Conservation (phyloP, 2,329 filamentous ascomycete genomes). For the Bipolaris gigantea region DNA sequence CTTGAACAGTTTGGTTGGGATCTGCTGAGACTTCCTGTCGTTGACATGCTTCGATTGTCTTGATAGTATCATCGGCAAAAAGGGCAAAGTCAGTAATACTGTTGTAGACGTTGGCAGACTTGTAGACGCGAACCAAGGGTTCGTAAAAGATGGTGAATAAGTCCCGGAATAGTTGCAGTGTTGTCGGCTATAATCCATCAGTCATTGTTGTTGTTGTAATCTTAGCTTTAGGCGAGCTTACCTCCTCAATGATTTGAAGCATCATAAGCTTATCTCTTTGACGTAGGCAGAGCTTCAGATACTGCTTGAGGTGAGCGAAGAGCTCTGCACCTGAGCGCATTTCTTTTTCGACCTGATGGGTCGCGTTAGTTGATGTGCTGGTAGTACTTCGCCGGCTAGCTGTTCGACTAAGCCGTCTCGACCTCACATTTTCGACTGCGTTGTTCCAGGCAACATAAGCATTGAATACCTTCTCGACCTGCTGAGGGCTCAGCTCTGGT, state of each 20-base stretch:
- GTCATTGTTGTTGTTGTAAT: slow-evolving; percentile 3
- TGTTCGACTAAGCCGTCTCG: slow-evolving; percentile 37
- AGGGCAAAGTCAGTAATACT: slow-evolving; percentile 94
- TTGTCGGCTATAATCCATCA: slow-evolving; percentile 65
- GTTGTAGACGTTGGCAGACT: slow-evolving; percentile 96
- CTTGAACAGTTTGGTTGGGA: slow-evolving; percentile 96
- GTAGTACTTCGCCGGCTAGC: slow-evolving; percentile 38
- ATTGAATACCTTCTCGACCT: slow-evolving; percentile 86
- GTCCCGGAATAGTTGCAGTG: slow-evolving; percentile 91
- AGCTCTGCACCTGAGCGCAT: slow-evolving; percentile 86
- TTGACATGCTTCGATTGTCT: slow-evolving; percentile 70
- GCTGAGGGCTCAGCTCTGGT: slow-evolving; percentile 70
- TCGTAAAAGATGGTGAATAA: slow-evolving; percentile 99
- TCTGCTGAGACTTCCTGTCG: slow-evolving; percentile 85
- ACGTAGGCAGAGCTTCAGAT: slow-evolving; percentile 86
- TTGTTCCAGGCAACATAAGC: slow-evolving; percentile 96
- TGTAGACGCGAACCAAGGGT: slow-evolving; percentile 94
- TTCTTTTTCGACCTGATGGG: slow-evolving; percentile 69
- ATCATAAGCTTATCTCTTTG: slow-evolving; percentile 98
- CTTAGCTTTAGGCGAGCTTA: slow-evolving; percentile 24
- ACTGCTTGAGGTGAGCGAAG: slow-evolving; percentile 92
- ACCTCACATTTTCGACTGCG: slow-evolving; percentile 74
- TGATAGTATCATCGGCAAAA: slow-evolving; percentile 91
- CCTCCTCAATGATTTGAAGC: slow-evolving; percentile 88
- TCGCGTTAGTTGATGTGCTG: slow-evolving; percentile 31